Percentiles rank a stretch among this genome's conserved stretches.
Conservation (phyloP, 2,329 filamentous ascomycete species). For the Dryadomyces sulphureus region DNA sequence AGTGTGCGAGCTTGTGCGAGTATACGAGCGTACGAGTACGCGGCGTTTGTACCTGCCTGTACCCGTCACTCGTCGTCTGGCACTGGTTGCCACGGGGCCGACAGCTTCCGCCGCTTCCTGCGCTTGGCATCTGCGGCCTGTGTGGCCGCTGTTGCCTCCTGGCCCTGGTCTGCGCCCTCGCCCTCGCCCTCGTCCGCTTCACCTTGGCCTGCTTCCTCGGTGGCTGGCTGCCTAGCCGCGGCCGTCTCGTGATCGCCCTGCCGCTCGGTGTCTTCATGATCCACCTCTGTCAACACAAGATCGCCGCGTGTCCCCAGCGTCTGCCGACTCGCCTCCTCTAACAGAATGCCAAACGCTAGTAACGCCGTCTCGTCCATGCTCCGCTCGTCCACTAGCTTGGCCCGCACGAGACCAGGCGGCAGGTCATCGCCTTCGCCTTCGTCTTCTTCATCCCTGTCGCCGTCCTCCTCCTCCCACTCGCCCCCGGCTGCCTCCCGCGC, state of each 20-base stretch:
- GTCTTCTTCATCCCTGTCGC: neutral
- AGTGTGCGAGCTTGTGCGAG: too few species aligned
- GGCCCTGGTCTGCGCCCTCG: neutral
- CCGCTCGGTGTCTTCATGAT: slow-evolving; percentile 15
- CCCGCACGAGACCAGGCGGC: slow-evolving; percentile 8
- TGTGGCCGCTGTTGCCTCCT: neutral
- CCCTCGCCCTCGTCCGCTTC: neutral
- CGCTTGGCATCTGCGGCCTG: neutral
- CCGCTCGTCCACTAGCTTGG: slow-evolving; percentile 28
- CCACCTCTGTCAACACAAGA: slow-evolving; percentile 53
- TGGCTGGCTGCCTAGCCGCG: neutral
- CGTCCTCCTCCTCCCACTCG: neutral
- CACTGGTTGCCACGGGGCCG: neutral
- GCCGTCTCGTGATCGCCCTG: neutral
- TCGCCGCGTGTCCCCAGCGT: slow-evolving; percentile 51
- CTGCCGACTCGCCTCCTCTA: slow-evolving; percentile 54
- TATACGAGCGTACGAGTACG: too few species aligned
- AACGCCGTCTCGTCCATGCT: slow-evolving; percentile 70
- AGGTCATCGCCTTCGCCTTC: neutral
- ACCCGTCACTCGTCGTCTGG: neutral
- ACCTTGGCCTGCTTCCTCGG: neutral
- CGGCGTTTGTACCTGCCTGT: too few species aligned
- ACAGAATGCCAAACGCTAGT: slow-evolving; percentile 56
- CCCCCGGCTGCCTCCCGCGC: neutral
- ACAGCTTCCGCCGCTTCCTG: neutral